Evolutionary conservation across 2,329 filamentous ascomycete genomes (phyloP), one percentile per base, ranked within the genome.

Genomic region (Phoma sp.): DNA sequence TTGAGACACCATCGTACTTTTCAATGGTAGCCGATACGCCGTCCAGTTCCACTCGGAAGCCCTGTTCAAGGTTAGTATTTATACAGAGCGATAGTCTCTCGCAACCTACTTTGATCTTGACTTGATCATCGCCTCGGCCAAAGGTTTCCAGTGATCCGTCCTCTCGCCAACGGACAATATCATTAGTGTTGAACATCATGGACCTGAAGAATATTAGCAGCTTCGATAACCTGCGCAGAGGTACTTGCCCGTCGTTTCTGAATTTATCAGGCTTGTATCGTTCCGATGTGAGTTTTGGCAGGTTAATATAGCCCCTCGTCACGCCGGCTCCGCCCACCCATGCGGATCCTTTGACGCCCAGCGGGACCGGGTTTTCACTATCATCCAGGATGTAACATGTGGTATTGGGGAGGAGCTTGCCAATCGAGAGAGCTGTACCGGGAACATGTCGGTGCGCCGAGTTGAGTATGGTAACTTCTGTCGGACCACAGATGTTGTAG

Each of bases 31-130:
- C 55, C 7, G 83, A 78, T 25, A 87, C 80, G 32, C 84, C 82
- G 51, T 86, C 84, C 9, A 87, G 79, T 68, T 87, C 84, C 40
- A 87, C 82, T 22, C 85, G 82, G 66, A 86, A 86, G 7, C 84
- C 84, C 78, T 74, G n/a, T 0, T 6, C 15, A n/a, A 32, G 1
- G 32, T 71, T 27, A 70, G 51, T 8, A 9, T 12, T 5, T 19
- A 21, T 29, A 8, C 29, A 4, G 17, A 17, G 7, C 4, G 5
- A 2, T 13, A 4, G 15, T 19, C 6, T 17, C 32, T 9, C 3
- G 2, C 9, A 15, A 29, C 50, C 39, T 54, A 71, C 71, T 60
- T 85, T 84, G 65, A 87, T 79, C 70, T 87, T 87, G 55, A 87
- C 81, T 64, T 87, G 85, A 56, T 86, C 84, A 61, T 87, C 85